Percentiles rank a stretch among this genome's conserved stretches.
These are phyloP conservation scores for Daldinia decipiens DNA, from an alignment of 495 filamentous ascomycete genomes.

Conservation along the genomic window DNA sequence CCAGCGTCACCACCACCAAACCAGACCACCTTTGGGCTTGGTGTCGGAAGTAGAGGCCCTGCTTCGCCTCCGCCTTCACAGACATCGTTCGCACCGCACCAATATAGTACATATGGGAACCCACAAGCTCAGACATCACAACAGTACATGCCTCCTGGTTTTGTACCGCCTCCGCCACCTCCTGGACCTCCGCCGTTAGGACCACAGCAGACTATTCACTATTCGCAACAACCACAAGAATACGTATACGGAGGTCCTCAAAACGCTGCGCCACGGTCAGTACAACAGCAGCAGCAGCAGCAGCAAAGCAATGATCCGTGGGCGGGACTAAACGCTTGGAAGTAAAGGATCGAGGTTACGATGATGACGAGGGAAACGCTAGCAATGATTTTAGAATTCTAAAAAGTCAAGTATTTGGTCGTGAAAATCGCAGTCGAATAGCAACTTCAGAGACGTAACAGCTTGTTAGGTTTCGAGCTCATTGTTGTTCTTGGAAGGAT, in stretches of 20 bases:
- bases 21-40: slow-evolving; percentile 58
- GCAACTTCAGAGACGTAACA: slow-evolving; percentile 16
- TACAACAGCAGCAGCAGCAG: slow-evolving; percentile 57
- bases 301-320: slow-evolving; percentile 71
- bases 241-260: slow-evolving; percentile 50
- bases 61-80: slow-evolving; percentile 66
- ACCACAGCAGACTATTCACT: slow-evolving; percentile 71
- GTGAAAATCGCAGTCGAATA: slow-evolving; percentile 16
- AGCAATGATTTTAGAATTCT: slow-evolving; percentile 23
- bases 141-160: slow-evolving; percentile 76
- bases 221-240: slow-evolving; percentile 59
- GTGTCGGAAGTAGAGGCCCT: slow-evolving; percentile 54
- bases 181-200: slow-evolving; percentile 80
- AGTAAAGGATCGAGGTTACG: slow-evolving; percentile 57
- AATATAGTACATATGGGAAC: slow-evolving; percentile 60
- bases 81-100: slow-evolving; percentile 54
- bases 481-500: slow-evolving; percentile 13
- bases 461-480: slow-evolving; percentile 11
- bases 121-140: slow-evolving; percentile 51
- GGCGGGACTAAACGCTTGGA: slow-evolving; percentile 89
- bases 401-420: slow-evolving; percentile 21
- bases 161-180: slow-evolving; percentile 91
- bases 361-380: slow-evolving; percentile 30
- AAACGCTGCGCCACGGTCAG: slow-evolving; percentile 49
- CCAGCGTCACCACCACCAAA: slow-evolving; percentile 60